Conservation (phyloP, 164 flowering plant species). For the Berberis thunbergii region DNA sequence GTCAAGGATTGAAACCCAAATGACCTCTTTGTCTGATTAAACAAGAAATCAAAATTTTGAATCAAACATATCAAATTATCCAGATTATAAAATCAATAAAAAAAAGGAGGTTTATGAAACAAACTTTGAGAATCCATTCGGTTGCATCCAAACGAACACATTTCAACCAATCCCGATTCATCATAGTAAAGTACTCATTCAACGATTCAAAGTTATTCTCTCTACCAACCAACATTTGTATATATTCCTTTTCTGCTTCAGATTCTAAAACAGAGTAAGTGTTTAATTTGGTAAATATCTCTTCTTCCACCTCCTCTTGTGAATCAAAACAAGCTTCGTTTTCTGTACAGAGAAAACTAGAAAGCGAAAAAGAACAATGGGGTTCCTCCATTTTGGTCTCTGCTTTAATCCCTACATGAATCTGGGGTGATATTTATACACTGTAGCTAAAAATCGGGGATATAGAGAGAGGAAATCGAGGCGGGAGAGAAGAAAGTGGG, state of each 20-base stretch:
- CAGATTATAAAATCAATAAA: neutral
- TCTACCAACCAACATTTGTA: conserved; percentile 31
- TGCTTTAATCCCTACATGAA: neutral
- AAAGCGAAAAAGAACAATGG: conserved; percentile 18
- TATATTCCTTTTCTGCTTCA: conserved; percentile 44
- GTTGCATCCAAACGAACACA: conserved; percentile 50
- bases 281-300: conserved; percentile 3
- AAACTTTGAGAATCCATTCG: conserved; percentile 55
- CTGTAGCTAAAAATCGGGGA: neutral
- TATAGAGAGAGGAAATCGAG: too few relatives aligned
- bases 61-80: neutral
- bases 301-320: conserved; percentile 10
- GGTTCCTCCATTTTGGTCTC: conserved; percentile 18
- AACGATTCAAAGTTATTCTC: conserved; percentile 22
- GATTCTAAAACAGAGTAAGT: conserved; percentile 1
- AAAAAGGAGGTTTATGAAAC: conserved; percentile 6
- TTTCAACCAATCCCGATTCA: conserved; percentile 28
- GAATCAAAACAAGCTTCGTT: conserved; percentile 25
- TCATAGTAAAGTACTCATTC: conserved; percentile 1
- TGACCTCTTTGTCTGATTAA: conserved; percentile 31
- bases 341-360: conserved; percentile 49
- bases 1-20: conserved; percentile 49
- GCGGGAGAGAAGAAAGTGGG: too few relatives aligned
- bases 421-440: neutral
- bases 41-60: neutral